phyloP scores from a whole-genome alignment of 2,329 filamentous ascomycete species.

The Neonectria sp. region DNA sequence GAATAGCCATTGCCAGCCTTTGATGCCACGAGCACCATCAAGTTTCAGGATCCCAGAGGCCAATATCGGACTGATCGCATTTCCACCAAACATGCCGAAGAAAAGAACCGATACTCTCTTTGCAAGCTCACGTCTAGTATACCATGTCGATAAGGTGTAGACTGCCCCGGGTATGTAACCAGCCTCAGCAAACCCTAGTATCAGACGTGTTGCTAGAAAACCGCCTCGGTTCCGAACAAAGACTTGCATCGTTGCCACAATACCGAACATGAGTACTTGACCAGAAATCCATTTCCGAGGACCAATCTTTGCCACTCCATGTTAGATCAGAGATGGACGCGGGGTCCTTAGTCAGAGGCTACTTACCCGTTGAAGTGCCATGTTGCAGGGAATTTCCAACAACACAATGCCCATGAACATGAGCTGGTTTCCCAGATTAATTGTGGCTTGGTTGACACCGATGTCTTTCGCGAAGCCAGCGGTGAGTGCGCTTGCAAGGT shows the following conservation, averaged over 20 bases:
- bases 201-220: slow-evolving; percentile 60
- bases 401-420: slow-evolving; percentile 67
- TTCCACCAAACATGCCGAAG: slow-evolving; percentile 68
- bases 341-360: too few species aligned
- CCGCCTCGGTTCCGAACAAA: slow-evolving; percentile 59
- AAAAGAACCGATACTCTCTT: slow-evolving; percentile 66
- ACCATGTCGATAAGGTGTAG: slow-evolving; percentile 68
- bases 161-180: slow-evolving; percentile 68
- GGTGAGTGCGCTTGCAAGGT: slow-evolving; percentile 66
- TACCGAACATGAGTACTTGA: slow-evolving; percentile 64
- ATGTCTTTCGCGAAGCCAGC: slow-evolving; percentile 62
- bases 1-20: slow-evolving; percentile 68
- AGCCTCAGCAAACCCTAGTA: slow-evolving; percentile 65
- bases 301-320: slow-evolving; percentile 52
- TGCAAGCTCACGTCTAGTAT: slow-evolving; percentile 61
- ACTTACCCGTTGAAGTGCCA: slow-evolving; percentile 55
- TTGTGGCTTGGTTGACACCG: slow-evolving; percentile 59
- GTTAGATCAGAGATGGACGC: background rate
- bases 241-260: slow-evolving; percentile 62
- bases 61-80: slow-evolving; percentile 64
- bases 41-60: slow-evolving; percentile 64
- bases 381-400: slow-evolving; percentile 67
- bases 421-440: slow-evolving; percentile 68
- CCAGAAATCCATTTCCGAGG: slow-evolving; percentile 64
- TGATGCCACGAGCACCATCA: slow-evolving; percentile 56